phyloP scores from a whole-genome alignment of 805 yeast genomes.

The Wickerhamiella brachini region DNA sequence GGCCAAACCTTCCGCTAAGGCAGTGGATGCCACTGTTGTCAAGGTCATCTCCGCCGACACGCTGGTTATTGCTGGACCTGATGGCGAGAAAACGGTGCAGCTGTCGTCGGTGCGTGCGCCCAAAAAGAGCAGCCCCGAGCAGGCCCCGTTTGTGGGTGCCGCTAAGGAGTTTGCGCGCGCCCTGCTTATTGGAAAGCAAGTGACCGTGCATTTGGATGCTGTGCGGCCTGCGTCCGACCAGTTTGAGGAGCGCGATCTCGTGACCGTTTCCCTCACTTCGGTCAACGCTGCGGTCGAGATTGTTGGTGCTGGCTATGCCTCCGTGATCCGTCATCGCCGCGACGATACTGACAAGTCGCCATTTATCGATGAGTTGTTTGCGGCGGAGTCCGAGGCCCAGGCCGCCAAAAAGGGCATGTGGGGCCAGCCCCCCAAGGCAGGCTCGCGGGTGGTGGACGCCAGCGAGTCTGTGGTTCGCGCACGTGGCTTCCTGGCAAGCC shows the following conservation, averaged over 20 bases:
- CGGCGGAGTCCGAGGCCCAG: constrained; percentile 49
- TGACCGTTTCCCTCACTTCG: constrained; percentile 41
- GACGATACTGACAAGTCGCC: constrained; percentile 57
- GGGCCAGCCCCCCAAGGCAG: constrained; percentile 34
- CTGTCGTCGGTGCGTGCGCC: constrained; percentile 69
- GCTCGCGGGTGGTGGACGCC: constrained; percentile 61
- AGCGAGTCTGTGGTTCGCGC: constrained; percentile 63
- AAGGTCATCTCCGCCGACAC: constrained; percentile 61
- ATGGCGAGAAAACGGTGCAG: constrained; percentile 46
- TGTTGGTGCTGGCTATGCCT: constrained; percentile 55
- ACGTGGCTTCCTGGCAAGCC: constrained; percentile 55
- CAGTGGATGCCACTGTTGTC: constrained; percentile 40
- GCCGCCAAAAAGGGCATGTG: constrained; percentile 48
- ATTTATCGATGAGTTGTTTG: constrained; percentile 65
- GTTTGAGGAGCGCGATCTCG: constrained; percentile 53
- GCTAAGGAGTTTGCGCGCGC: constrained; percentile 69
- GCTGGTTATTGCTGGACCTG: constrained; percentile 31
- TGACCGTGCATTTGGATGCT: constrained; percentile 48
- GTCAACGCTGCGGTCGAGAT: constrained; percentile 47
- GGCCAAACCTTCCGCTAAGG: constrained; percentile 13
- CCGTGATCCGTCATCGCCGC: constrained; percentile 66
- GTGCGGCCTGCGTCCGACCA: constrained; percentile 46
- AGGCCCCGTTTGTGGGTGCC: constrained; percentile 42
- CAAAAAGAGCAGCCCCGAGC: constrained; percentile 41
- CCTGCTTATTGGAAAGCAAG: constrained; percentile 55